phyloP scores from a whole-genome alignment of 495 filamentous ascomycete genomes.

The Podospora anserina region DNA sequence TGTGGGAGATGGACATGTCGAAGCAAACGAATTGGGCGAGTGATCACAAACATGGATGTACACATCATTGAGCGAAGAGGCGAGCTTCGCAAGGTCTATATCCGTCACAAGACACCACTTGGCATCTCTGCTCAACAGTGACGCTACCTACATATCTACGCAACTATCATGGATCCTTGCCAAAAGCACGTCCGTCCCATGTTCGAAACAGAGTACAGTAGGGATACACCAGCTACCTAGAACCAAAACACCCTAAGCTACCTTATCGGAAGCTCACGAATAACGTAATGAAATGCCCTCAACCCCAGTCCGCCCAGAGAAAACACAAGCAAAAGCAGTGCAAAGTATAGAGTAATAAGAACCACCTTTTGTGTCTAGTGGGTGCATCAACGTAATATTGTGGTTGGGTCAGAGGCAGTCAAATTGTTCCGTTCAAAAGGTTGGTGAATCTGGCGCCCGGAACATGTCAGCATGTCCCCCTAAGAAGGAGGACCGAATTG shows the following conservation, averaged over 20 bases:
- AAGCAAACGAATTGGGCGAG: not conserved
- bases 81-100: not conserved
- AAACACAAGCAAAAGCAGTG: constrained; percentile 1
- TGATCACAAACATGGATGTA: not conserved
- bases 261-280: not conserved
- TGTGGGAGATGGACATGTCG: not conserved
- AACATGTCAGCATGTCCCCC: constrained; percentile 57
- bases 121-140: not conserved
- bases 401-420: constrained; percentile 55
- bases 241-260: not conserved
- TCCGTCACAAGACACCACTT: not conserved
- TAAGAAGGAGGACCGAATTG: constrained; percentile 27
- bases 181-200: too few relatives aligned
- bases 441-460: constrained; percentile 54
- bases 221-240: not conserved
- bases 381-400: constrained; percentile 34
- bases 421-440: constrained; percentile 51
- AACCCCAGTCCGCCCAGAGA: not conserved
- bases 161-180: too few relatives aligned
- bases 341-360: constrained; percentile 13
- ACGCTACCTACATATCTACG: too few relatives aligned
- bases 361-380: constrained; percentile 4
- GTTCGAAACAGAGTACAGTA: not conserved
- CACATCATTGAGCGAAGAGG: not conserved
- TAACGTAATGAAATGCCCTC: not conserved